Evolutionary conservation across 345 rosid species (phyloP), one percentile per base, ranked within the genome.

Genomic region (Triadica sebifera): DNA sequence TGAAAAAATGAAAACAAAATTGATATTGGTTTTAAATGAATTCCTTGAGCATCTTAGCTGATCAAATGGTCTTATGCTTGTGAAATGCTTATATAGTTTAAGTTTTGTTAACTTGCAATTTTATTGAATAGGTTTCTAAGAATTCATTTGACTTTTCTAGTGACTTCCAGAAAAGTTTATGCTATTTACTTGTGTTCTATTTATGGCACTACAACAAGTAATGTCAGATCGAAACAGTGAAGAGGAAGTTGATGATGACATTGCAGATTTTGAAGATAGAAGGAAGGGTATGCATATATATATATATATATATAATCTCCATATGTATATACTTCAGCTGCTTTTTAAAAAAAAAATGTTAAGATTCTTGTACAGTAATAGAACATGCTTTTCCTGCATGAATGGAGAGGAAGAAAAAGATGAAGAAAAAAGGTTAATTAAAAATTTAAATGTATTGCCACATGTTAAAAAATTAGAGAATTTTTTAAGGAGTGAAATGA

Each of bases 231-330:
- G 90, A 73, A 98, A 95, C 74, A 95, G 98, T 65, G 99, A 95
- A 82, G 99, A 95, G 81, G 99, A 95, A 84, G 96, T 91, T 34
- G 98, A 93, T 81, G 97, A 95, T 72, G 98, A 95, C 83, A 97
- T 95, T 77, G 99, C 99, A 50, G 98, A 95, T 82, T 86, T 93
- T 81, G 99, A 95, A 87, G 99, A 93, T 85, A 88, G 93, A 83
- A n/a, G n/a, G n/a, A n/a, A 85, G 97, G 91, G 99, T 91, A 88
- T 76, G 87, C n/a, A 72, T 65, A 43, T 70, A 22, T 29, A 58
- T 24, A 11, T 22, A 29, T 29, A 29, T 29, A 29, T 29, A 29
- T 29, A 29, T 29, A 29, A 29, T 29, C 1, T 29, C 34, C 34
- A 29, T 29, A 29, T 29, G 34, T 55, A 55, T 20, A 24, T 43